Percentiles rank a stretch among this genome's conserved stretches.
phyloP scores from a whole-genome alignment of 345 rosid species.

The Mercurialis annua region DNA sequence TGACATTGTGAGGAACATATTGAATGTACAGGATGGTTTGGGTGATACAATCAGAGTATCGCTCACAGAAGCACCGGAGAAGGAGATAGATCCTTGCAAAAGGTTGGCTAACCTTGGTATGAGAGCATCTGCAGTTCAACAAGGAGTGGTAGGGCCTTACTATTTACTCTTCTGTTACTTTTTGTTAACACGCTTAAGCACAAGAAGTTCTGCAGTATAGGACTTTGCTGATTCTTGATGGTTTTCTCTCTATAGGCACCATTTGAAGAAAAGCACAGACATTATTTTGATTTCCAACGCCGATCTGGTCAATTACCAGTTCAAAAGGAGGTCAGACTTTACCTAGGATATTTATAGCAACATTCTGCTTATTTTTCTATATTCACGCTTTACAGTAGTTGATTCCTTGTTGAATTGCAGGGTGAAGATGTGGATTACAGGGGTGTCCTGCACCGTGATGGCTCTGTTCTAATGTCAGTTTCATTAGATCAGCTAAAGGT shows the following conservation, averaged over 20 bases:
- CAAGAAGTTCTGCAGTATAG: constrained; percentile 7
- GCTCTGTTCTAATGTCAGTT: constrained; percentile 88
- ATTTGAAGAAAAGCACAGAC: constrained; percentile 94
- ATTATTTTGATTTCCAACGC: constrained; percentile 81
- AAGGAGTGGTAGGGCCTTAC: constrained; percentile 80
- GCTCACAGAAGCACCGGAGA: constrained; percentile 91
- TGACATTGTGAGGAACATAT: constrained; percentile 6
- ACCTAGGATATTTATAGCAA: not conserved
- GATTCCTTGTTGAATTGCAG: constrained; percentile 34
- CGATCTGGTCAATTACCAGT: constrained; percentile 82
- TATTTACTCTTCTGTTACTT: constrained; percentile 1
- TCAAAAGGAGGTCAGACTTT: constrained; percentile 75
- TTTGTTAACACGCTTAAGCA: constrained; percentile 11
- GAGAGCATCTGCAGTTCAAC: constrained; percentile 72
- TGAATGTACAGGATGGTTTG: constrained; percentile 75
- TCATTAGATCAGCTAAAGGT: constrained; percentile 84
- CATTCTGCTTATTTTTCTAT: not conserved
- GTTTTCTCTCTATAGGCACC: constrained; percentile 54
- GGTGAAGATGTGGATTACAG: constrained; percentile 96
- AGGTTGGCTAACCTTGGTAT: constrained; percentile 87
- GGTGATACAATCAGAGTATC: constrained; percentile 99
- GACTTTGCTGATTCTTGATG: constrained; percentile 12
- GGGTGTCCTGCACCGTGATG: constrained; percentile 94
- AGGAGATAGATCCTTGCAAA: constrained; percentile 95
- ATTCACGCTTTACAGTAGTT: constrained; percentile 11